Conservation (phyloP, 176 grass and related monocot genomes). For the Cenchrus fungigraminus region DNA sequence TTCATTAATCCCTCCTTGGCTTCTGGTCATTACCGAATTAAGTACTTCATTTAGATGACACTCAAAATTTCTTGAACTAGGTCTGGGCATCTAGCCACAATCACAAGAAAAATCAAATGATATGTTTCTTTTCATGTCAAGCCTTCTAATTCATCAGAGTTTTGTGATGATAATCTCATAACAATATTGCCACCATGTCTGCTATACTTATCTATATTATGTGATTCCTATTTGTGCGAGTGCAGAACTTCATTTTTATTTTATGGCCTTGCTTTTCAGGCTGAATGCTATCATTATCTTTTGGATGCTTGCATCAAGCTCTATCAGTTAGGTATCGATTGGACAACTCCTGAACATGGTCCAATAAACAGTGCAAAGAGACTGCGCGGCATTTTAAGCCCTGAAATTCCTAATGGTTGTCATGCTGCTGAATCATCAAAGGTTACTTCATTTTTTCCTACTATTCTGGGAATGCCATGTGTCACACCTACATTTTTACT, state of each 20-base stretch:
- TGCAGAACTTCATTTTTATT: constrained; percentile 17
- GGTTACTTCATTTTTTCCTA: constrained; percentile 53
- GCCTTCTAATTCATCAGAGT: neutral
- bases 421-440: constrained; percentile 53
- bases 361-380: constrained; percentile 56
- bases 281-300: constrained; percentile 98
- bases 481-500: constrained; percentile 4
- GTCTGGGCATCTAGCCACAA: neutral
- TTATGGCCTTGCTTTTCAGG: constrained; percentile 55
- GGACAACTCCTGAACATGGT: constrained; percentile 78
- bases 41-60: constrained; percentile 21
- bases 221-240: constrained; percentile 13
- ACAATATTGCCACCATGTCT: neutral
- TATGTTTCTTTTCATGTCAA: neutral
- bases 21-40: neutral
- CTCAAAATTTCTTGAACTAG: neutral
- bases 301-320: constrained; percentile 91
- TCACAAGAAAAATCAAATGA: neutral
- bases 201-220: neutral
- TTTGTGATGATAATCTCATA: neutral
- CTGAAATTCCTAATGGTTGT: constrained; percentile 54
- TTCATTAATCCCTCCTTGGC: neutral
- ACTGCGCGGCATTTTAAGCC: constrained; percentile 29
- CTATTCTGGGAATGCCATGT: constrained; percentile 11
- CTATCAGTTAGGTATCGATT: constrained; percentile 89